Evolutionary conservation across 2,329 filamentous ascomycete genomes (phyloP).

Genomic region (Xylaria sp.): DNA sequence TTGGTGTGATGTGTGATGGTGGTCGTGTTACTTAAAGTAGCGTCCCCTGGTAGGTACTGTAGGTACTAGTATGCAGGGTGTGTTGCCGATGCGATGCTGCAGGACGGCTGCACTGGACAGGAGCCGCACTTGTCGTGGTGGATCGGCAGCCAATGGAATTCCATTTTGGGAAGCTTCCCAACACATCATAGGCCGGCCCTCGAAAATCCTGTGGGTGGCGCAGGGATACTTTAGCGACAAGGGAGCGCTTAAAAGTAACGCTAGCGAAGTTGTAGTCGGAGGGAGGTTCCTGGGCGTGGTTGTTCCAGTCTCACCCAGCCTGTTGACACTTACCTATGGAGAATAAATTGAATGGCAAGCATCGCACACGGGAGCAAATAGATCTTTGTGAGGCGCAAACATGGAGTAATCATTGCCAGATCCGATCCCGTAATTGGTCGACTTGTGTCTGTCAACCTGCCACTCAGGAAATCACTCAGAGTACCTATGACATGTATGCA

Average conservation of each 20-base stretch:
- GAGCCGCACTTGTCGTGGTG: not conserved
- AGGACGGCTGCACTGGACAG: not conserved
- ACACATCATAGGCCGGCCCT: conserved; percentile 20
- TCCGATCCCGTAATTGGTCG: not conserved
- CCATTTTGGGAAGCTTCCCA: conserved; percentile 24
- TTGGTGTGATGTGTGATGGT: too few relatives aligned
- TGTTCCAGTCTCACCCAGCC: not conserved
- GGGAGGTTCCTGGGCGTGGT: too few relatives aligned
- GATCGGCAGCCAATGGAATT: conserved; percentile 25
- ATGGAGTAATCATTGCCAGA: not conserved
- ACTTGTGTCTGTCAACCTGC: conserved; percentile 8
- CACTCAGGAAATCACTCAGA: not conserved
- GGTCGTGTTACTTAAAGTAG: too few relatives aligned
- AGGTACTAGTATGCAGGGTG: not conserved
- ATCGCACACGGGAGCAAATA: conserved; percentile 22
- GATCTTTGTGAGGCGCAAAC: conserved; percentile 14
- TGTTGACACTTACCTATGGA: not conserved
- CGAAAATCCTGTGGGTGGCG: conserved; percentile 7
- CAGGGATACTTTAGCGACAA: conserved; percentile 11
- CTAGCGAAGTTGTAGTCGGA: too few relatives aligned
- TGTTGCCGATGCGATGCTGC: not conserved
- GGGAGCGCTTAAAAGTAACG: conserved; percentile 14
- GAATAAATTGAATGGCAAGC: conserved; percentile 11
- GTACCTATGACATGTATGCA: not conserved
- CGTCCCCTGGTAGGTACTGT: not conserved